phyloP scores from a whole-genome alignment of 768 basidiomycete genomes.

The Sarcomyxa edulis region DNA sequence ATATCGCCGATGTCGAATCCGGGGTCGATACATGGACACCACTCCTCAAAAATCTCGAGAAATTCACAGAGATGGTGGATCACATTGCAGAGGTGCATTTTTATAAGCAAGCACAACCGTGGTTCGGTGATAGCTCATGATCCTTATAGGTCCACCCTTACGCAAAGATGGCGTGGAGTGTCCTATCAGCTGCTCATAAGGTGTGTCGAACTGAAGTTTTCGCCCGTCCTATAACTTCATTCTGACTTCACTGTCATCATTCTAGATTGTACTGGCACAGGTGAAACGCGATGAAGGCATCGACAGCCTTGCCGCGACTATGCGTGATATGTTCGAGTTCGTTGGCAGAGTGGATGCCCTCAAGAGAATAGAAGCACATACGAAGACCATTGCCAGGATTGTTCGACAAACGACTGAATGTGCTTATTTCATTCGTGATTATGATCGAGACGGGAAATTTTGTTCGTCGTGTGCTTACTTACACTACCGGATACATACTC shows the following conservation, averaged over 20 bases:
- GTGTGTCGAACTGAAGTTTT: constrained; percentile 1
- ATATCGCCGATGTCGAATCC: not conserved
- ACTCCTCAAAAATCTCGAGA: not conserved
- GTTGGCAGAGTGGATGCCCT: not conserved
- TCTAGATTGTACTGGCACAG: constrained; percentile 5
- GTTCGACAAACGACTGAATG: constrained; percentile 21
- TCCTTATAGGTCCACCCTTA: constrained; percentile 7
- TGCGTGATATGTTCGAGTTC: constrained; percentile 1
- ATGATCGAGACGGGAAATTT: constrained; percentile 13
- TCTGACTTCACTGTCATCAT: too few species aligned
- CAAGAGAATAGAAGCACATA: constrained; percentile 10
- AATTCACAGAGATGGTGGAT: not conserved
- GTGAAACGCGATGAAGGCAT: constrained; percentile 1
- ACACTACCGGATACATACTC: not conserved
- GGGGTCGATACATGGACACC: not conserved
- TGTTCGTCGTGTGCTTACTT: constrained; percentile 9
- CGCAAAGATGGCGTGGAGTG: constrained; percentile 4
- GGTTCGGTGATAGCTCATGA: too few species aligned
- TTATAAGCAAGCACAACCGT: too few species aligned
- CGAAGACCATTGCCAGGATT: constrained; percentile 13
- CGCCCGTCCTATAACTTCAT: not conserved
- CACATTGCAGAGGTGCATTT: not conserved
- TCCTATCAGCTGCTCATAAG: constrained; percentile 2
- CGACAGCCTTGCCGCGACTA: not conserved
- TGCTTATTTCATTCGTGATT: constrained; percentile 22